A percentile compares a stretch with the other conserved stretches of the same genome.
phyloP scores from a whole-genome alignment of 495 filamentous ascomycete genomes.

The Lophiostoma macrostomum region DNA sequence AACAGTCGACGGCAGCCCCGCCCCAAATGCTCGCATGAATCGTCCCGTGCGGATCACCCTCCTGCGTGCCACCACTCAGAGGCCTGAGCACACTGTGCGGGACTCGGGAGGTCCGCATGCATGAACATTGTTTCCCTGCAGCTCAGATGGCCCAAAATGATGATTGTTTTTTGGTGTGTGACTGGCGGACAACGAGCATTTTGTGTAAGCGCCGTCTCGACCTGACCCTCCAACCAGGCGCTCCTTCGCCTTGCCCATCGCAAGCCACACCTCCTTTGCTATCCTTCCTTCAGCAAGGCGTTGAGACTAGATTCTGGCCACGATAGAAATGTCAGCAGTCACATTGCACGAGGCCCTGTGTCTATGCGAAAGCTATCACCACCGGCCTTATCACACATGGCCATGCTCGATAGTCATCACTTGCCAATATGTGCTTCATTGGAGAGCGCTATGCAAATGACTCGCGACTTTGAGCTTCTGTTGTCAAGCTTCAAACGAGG shows the following conservation, averaged over 20 bases:
- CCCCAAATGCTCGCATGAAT: conserved; percentile 1
- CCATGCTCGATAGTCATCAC: too few species aligned
- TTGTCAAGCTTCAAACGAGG: too few species aligned
- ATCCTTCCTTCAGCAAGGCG: neutral
- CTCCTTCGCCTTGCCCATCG: conserved; percentile 9
- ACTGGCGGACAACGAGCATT: neutral
- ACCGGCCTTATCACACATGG: too few species aligned
- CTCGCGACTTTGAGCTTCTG: too few species aligned
- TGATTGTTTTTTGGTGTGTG: conserved; percentile 5
- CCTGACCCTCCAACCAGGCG: neutral
- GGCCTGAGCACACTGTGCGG: conserved; percentile 14
- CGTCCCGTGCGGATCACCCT: conserved; percentile 9
- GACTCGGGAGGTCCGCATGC: conserved; percentile 18
- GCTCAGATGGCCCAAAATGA: neutral
- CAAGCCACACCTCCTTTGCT: conserved; percentile 13
- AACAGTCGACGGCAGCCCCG: neutral
- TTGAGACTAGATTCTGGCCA: neutral
- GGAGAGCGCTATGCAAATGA: too few species aligned
- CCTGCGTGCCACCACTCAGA: conserved; percentile 1
- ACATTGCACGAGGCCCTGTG: conserved; percentile 1
- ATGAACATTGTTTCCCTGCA: conserved; percentile 23
- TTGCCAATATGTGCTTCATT: too few species aligned
- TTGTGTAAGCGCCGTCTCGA: conserved; percentile 16
- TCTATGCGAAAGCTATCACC: conserved; percentile 3
- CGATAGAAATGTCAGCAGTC: neutral